Conservation (phyloP, 2,329 filamentous ascomycete species). For the Cryoendolithus antarcticus region DNA sequence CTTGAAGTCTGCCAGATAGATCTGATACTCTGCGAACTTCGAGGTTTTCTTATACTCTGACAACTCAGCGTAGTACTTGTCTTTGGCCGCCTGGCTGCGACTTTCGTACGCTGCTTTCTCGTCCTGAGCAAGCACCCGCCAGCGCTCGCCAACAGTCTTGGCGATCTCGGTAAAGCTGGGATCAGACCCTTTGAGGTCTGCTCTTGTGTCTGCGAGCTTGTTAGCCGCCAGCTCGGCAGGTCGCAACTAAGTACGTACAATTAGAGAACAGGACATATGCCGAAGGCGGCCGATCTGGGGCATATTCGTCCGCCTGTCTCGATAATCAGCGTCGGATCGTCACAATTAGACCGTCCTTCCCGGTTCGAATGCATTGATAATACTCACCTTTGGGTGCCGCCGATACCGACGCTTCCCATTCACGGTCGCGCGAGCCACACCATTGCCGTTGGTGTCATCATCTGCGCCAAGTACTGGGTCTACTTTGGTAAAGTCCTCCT, state of each 20-base stretch:
- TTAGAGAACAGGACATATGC: slow-evolving; percentile 82
- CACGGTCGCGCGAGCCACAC: slow-evolving; percentile 1
- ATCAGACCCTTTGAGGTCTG: slow-evolving; percentile 63
- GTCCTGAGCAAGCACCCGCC: slow-evolving; percentile 56
- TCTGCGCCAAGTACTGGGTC: too few species aligned
- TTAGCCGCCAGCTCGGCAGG: neutral
- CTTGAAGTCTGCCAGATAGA: slow-evolving; percentile 68
- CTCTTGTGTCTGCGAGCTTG: slow-evolving; percentile 52
- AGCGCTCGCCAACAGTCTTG: slow-evolving; percentile 90
- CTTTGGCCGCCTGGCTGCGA: slow-evolving; percentile 60
- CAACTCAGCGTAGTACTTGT: slow-evolving; percentile 62
- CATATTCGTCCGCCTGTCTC: slow-evolving; percentile 59
- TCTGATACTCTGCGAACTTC: slow-evolving; percentile 54
- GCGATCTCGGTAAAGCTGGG: slow-evolving; percentile 85
- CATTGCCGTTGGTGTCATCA: too few species aligned
- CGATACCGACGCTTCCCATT: slow-evolving; percentile 59
- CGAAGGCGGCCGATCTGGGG: slow-evolving; percentile 66
- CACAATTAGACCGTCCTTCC: slow-evolving; percentile 5
- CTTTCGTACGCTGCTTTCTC: slow-evolving; percentile 63
- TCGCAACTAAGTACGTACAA: slow-evolving; percentile 39
- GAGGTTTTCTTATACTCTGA: slow-evolving; percentile 66
- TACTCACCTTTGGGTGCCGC: slow-evolving; percentile 58
- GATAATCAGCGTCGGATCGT: neutral
- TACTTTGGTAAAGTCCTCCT: too few species aligned
- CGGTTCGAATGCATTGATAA: neutral